Evolutionary conservation across 2,329 filamentous ascomycete species (phyloP).

Genomic region (Simplicillium sp.): DNA sequence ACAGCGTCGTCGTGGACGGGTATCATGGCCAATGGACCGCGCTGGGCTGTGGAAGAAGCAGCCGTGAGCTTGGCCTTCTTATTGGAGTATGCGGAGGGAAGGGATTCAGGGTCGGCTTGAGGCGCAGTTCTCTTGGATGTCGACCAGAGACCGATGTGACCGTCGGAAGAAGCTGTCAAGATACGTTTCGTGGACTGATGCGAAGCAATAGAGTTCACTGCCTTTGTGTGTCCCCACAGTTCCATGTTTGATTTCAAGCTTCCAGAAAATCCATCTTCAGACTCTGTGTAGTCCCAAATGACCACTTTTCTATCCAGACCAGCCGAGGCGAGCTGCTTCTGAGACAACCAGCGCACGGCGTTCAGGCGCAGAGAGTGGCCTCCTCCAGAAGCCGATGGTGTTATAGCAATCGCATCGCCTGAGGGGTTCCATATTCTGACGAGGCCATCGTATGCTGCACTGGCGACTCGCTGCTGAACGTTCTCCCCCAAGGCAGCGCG

Average conservation of each 20-base stretch:
- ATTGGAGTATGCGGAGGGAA: constrained; percentile 56
- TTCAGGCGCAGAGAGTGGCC: constrained; percentile 73
- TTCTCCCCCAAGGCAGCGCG: constrained; percentile 31
- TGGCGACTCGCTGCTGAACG: constrained; percentile 57
- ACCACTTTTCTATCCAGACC: constrained; percentile 79
- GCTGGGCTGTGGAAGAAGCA: constrained; percentile 46
- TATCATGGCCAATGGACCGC: constrained; percentile 70
- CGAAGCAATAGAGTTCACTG: constrained; percentile 65
- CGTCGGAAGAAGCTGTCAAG: constrained; percentile 77
- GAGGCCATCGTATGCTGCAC: constrained; percentile 86
- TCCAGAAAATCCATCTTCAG: constrained; percentile 47
- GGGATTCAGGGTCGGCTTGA: constrained; percentile 56
- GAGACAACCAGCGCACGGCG: constrained; percentile 72
- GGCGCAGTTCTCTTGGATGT: constrained; percentile 69
- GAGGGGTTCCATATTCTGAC: constrained; percentile 85
- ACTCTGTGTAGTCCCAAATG: constrained; percentile 79
- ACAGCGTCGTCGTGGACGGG: constrained; percentile 64
- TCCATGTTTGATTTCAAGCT: constrained; percentile 66
- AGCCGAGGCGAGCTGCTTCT: constrained; percentile 70
- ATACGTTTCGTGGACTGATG: constrained; percentile 67
- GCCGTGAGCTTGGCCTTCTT: constrained; percentile 66
- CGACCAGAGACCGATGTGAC: constrained; percentile 81
- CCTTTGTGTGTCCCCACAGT: constrained; percentile 71
- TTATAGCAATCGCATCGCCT: constrained; percentile 74
- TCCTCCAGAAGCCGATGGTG: constrained; percentile 53